Evolutionary conservation across 148 eudicot genomes (phyloP).

Genomic region (Silene latifolia): DNA sequence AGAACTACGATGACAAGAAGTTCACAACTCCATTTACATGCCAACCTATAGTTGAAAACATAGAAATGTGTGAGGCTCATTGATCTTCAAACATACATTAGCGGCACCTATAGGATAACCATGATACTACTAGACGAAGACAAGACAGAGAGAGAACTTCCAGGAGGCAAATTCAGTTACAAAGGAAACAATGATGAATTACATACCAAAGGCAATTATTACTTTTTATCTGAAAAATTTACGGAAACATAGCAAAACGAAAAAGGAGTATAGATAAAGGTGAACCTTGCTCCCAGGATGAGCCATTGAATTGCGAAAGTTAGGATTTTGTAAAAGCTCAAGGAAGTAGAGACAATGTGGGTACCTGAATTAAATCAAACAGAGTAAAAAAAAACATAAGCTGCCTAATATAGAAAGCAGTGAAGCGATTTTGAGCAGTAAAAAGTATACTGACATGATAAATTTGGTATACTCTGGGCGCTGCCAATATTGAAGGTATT

Average conservation of each 20-base stretch:
- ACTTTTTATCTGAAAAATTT: background rate
- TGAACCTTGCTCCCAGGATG: constrained; percentile 91
- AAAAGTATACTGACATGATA: constrained; percentile 55
- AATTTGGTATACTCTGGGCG: constrained; percentile 83
- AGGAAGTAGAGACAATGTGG: constrained; percentile 93
- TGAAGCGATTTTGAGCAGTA: background rate
- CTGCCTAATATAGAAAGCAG: background rate
- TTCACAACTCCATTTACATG: background rate
- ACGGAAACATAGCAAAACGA: constrained; percentile 1
- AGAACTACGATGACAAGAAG: background rate
- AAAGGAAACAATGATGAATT: background rate
- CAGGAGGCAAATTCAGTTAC: background rate
- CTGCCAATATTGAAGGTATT: constrained; percentile 96
- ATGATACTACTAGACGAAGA: background rate
- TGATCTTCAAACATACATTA: too few species aligned
- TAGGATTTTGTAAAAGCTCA: constrained; percentile 90
- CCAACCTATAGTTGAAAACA: background rate
- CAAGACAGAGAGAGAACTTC: background rate
- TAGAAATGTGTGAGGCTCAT: too few species aligned
- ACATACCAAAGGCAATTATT: background rate
- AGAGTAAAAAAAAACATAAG: background rate
- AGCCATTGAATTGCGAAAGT: constrained; percentile 85
- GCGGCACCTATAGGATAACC: too few species aligned
- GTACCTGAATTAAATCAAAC: constrained; percentile 44
- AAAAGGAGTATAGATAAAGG: constrained; percentile 15